Evolutionary conservation across 2,329 filamentous ascomycete genomes (phyloP), one percentile per base, ranked within the genome.

Genomic region (Capronia epimyces): DNA sequence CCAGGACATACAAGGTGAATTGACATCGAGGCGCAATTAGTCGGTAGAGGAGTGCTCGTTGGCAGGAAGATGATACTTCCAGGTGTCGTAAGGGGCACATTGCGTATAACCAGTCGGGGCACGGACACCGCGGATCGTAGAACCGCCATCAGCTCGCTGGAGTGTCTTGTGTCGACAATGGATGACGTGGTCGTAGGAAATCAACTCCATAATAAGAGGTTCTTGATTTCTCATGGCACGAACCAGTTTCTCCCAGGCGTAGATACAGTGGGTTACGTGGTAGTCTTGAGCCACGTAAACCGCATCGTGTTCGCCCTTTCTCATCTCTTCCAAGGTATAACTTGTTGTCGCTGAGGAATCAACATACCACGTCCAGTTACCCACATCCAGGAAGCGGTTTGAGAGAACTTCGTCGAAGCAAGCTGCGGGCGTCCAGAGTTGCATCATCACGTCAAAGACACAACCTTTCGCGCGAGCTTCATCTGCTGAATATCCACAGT

Each of bases 301-400:
- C 5, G 57, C 58, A 43, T 54, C 50, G 39, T 61, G 59, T 46
- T 61, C 54, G 18, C 59, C 59, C 31, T 50, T 47, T 36, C 58
- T 53, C 48, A 61, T 59, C 29, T 60, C 55, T 27, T 58, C 56
- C 18, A 57, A 43, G 10, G 51, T 52, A 29, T 49, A 58, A 32
- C 29, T 39, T 16, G 49, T 40, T 2, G 21, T 37, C 4, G 51
- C 55, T 9, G 43, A 31, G 2, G 56, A 36, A 41, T 61, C 54
- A 2, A 58, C 57, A 16, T 56, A 61, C 59, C 59, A 61, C 27
- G 59, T 61, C 59, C 59, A 61, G 44, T 61, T 61, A 44, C 59
- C 59, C 3, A 51, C 50, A 2, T 53, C 47, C 7, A 61, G 56
- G 50, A 60, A 61, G 5, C 54, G 55, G 21, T 61, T 53, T 6